Percentiles rank a stretch among this genome's conserved stretches.
These are phyloP conservation scores for Ormosia semicastrata DNA, from an alignment of 306 rosid species.

Conservation along the genomic window DNA sequence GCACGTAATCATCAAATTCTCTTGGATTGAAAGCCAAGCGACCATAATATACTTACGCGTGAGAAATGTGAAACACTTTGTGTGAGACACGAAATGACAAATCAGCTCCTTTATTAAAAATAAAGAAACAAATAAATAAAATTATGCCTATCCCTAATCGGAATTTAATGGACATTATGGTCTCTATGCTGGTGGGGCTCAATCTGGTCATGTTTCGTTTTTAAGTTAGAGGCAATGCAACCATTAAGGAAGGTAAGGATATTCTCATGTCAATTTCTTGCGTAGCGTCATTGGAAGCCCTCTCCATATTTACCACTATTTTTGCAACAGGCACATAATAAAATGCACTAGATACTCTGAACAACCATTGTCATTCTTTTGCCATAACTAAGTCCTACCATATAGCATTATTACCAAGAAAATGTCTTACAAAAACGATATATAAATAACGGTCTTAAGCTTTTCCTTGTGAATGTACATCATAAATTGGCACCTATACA, in stretches of 20 bases:
- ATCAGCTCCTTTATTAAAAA: not conserved
- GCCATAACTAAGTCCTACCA: not conserved
- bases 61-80: not conserved
- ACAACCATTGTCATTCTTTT: not conserved
- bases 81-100: constrained; percentile 30
- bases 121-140: not conserved
- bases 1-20: constrained; percentile 61
- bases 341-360: not conserved
- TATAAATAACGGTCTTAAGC: no score
- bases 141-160: not conserved
- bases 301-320: not conserved
- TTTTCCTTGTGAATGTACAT: no score
- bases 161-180: constrained; percentile 32
- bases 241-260: constrained; percentile 37
- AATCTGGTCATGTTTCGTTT: constrained; percentile 44
- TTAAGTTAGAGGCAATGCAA: constrained; percentile 30
- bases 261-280: constrained; percentile 25
- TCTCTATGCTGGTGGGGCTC: constrained; percentile 14
- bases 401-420: no score
- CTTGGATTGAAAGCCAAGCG: constrained; percentile 73
- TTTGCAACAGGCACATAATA: not conserved
- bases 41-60: constrained; percentile 23
- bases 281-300: not conserved
- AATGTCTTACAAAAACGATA: no score
- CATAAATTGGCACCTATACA: no score